These are phyloP conservation scores for Pycnococcus provasolii DNA, from an alignment of 139 green algal species.

Conservation along the genomic window DNA sequence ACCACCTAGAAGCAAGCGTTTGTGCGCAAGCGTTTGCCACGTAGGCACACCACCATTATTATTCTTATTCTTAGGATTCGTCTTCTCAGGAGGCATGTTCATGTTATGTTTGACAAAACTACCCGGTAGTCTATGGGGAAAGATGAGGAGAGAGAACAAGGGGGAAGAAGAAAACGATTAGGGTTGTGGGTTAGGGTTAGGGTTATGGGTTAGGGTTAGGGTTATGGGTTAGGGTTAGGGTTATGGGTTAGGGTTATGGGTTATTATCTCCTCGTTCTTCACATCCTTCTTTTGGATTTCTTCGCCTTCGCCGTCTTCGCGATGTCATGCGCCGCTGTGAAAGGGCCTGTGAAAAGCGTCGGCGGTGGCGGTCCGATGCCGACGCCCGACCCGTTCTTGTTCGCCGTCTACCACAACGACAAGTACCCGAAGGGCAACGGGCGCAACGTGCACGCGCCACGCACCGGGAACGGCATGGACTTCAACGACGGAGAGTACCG, in stretches of 20 bases:
- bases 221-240: neutral
- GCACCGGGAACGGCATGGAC: slow-evolving; percentile 22
- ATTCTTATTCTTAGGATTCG: too few species aligned
- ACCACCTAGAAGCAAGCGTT: too few species aligned
- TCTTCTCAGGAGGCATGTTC: too few species aligned
- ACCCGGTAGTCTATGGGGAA: too few species aligned
- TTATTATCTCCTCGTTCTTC: neutral
- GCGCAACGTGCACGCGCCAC: slow-evolving; percentile 13
- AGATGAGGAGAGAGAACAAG: too few species aligned
- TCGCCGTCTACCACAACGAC: slow-evolving; percentile 29
- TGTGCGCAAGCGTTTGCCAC: too few species aligned
- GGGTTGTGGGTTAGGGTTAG: too few species aligned
- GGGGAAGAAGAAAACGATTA: too few species aligned
- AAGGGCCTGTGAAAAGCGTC: neutral
- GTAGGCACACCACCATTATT: too few species aligned
- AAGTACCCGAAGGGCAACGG: slow-evolving; percentile 13
- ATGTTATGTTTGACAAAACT: too few species aligned
- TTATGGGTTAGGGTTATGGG: neutral
- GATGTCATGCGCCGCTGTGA: neutral
- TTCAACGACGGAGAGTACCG: slow-evolving; percentile 20
- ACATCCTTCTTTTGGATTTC: neutral
- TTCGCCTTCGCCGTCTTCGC: neutral
- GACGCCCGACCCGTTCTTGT: slow-evolving; percentile 25
- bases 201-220: neutral
- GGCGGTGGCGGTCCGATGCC: neutral